A percentile compares a stretch with the other conserved stretches of the same genome.
Evolutionary conservation across 371 early-diverging fungal genomes (phyloP).

Genomic region (Funneliformis caledonium): DNA sequence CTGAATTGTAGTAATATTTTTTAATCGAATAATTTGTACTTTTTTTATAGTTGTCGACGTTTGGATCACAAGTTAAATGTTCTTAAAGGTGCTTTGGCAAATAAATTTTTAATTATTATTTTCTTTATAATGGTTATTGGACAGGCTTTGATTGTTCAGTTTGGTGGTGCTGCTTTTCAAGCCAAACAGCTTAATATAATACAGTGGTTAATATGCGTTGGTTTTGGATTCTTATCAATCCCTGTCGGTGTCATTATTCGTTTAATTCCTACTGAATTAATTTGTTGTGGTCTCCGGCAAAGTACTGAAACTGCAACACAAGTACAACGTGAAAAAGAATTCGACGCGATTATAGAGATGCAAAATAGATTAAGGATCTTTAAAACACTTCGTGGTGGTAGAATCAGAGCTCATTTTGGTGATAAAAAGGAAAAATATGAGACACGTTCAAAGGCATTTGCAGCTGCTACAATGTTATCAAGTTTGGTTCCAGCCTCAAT

Average conservation of each 20-base stretch:
- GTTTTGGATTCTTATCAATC: slow-evolving; percentile 68
- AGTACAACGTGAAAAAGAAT: slow-evolving; percentile 43
- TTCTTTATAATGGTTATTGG: slow-evolving; percentile 59
- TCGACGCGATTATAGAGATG: slow-evolving; percentile 46
- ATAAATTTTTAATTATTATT: slow-evolving; percentile 65
- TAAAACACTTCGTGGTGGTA: slow-evolving; percentile 52
- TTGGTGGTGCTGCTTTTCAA: slow-evolving; percentile 68
- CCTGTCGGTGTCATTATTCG: slow-evolving; percentile 75
- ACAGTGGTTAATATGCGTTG: slow-evolving; percentile 73
- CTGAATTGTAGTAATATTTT: slow-evolving; percentile 10
- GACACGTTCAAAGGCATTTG: slow-evolving; percentile 42
- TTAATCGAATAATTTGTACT: slow-evolving; percentile 34
- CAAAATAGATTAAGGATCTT: slow-evolving; percentile 48
- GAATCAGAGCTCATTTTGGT: slow-evolving; percentile 48
- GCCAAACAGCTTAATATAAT: slow-evolving; percentile 53
- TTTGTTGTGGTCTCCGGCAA: background rate
- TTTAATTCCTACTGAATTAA: slow-evolving; percentile 55
- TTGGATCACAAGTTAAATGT: slow-evolving; percentile 69
- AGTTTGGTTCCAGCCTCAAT: slow-evolving; percentile 67
- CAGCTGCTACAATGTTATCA: slow-evolving; percentile 66
- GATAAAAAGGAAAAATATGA: slow-evolving; percentile 39
- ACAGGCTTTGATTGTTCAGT: slow-evolving; percentile 66
- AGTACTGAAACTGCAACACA: background rate
- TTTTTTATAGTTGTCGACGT: slow-evolving; percentile 60
- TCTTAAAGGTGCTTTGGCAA: slow-evolving; percentile 58